phyloP scores from a whole-genome alignment of 805 yeast species.

The Wickerhamiella allomyrinae region DNA sequence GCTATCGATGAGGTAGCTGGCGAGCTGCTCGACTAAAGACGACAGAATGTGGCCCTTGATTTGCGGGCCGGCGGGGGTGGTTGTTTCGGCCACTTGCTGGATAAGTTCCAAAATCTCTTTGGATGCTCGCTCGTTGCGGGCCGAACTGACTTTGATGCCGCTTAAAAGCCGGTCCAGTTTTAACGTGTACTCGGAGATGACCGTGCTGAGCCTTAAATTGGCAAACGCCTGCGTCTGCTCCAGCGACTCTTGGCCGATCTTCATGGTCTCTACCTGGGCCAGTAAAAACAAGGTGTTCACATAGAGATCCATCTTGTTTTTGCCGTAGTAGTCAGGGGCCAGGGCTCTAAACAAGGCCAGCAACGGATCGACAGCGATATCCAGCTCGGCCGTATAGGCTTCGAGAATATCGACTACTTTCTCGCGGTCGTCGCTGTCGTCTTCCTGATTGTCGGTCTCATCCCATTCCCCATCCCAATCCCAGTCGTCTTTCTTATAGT shows the following conservation, averaged over 20 bases:
- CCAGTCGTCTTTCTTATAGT: constrained; percentile 1
- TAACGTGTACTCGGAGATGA: constrained; percentile 1
- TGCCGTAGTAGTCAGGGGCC: constrained; percentile 12
- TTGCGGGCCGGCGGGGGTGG: constrained; percentile 13
- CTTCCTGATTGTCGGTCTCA: constrained; percentile 13
- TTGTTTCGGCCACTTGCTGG: constrained; percentile 8
- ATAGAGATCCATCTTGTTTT: constrained; percentile 10
- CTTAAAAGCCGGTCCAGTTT: constrained; percentile 8
- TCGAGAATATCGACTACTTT: constrained; percentile 5
- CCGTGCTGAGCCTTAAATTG: constrained; percentile 5
- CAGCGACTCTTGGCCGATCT: constrained; percentile 1
- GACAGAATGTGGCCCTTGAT: constrained; percentile 12
- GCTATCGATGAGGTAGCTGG: constrained; percentile 12
- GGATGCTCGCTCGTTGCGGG: not conserved
- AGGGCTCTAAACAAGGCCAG: constrained; percentile 13
- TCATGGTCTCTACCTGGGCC: not conserved
- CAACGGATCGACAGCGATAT: constrained; percentile 6
- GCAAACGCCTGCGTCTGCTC: constrained; percentile 6
- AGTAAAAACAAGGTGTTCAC: constrained; percentile 11
- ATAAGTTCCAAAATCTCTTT: constrained; percentile 4
- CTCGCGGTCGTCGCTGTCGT: not conserved
- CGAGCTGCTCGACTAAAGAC: constrained; percentile 26
- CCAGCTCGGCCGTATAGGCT: constrained; percentile 5
- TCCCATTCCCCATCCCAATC: constrained; percentile 14
- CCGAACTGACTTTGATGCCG: not conserved